A percentile compares a stretch with the other conserved stretches of the same genome.
Conservation (phyloP, 257 asterid species). For the Gardenia jasminoides region DNA sequence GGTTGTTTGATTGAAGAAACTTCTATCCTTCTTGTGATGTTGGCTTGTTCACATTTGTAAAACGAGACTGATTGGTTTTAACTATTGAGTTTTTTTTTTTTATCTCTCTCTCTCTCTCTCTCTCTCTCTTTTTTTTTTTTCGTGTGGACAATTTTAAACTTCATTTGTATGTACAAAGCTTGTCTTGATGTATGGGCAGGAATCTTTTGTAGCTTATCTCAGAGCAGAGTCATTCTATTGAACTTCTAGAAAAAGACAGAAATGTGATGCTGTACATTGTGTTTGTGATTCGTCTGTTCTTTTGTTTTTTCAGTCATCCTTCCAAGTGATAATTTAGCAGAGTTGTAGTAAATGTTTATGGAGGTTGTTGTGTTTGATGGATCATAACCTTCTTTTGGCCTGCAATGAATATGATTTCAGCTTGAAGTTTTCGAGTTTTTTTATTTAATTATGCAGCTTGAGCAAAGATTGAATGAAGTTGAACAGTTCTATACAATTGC, state of each 20-base stretch:
- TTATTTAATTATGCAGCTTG: conserved; percentile 48
- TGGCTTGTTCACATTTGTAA: not conserved
- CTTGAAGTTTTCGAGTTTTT: not conserved
- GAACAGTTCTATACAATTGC: conserved; percentile 67
- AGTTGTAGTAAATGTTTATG: not conserved
- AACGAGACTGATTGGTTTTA: not conserved
- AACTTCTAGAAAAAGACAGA: not conserved
- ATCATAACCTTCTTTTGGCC: not conserved
- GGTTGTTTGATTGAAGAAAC: not conserved
- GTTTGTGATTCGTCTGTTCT: not conserved
- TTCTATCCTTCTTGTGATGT: not conserved
- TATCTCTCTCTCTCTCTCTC: too few species aligned
- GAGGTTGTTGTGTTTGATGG: not conserved
- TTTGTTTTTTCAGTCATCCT: not conserved
- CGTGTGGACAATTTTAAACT: not conserved
- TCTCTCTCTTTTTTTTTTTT: too few species aligned
- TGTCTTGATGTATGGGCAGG: not conserved
- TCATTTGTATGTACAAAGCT: not conserved
- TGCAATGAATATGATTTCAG: not conserved
- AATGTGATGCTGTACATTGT: not conserved
- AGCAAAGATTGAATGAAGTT: conserved; percentile 62
- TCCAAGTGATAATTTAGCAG: not conserved
- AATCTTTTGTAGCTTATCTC: not conserved
- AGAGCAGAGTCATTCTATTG: not conserved
- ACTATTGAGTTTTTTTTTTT: not conserved